These are phyloP conservation scores for Podospora pseudoanserina DNA, from an alignment of 495 filamentous ascomycete species.

Conservation along the genomic window DNA sequence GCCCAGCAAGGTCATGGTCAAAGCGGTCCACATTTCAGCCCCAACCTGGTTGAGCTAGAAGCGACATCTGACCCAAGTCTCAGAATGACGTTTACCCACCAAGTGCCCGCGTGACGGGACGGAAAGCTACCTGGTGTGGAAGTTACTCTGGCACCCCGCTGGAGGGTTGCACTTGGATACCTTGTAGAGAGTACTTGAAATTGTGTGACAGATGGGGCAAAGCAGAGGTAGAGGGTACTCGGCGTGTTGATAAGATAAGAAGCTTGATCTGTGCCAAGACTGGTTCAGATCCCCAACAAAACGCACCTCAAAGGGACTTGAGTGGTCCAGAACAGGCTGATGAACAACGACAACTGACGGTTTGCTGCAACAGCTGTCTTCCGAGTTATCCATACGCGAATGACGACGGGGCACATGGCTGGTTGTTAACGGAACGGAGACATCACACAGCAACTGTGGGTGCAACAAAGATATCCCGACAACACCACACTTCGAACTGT, in stretches of 20 bases:
- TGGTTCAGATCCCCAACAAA: slow-evolving; percentile 3
- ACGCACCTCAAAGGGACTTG: not conserved
- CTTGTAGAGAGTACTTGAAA: not conserved
- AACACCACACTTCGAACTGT: too few species aligned
- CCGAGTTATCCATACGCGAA: not conserved
- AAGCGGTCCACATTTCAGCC: not conserved
- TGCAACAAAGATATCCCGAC: too few species aligned
- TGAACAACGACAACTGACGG: not conserved
- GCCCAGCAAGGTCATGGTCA: not conserved
- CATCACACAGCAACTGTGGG: too few species aligned
- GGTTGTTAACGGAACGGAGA: not conserved
- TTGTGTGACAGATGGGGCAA: not conserved
- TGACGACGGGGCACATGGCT: slow-evolving; percentile 1
- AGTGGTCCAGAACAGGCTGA: not conserved
- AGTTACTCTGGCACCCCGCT: not conserved
- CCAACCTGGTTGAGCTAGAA: not conserved
- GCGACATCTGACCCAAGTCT: slow-evolving; percentile 5
- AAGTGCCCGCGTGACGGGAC: not conserved
- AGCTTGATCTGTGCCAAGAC: not conserved
- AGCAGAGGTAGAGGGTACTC: not conserved
- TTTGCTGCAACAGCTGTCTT: not conserved
- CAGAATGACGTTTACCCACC: not conserved
- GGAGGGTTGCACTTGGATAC: not conserved
- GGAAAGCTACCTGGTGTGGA: not conserved
- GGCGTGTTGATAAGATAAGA: not conserved